Evolutionary conservation across 2,329 filamentous ascomycete species (phyloP).

Genomic region (Talaromyces sp.): DNA sequence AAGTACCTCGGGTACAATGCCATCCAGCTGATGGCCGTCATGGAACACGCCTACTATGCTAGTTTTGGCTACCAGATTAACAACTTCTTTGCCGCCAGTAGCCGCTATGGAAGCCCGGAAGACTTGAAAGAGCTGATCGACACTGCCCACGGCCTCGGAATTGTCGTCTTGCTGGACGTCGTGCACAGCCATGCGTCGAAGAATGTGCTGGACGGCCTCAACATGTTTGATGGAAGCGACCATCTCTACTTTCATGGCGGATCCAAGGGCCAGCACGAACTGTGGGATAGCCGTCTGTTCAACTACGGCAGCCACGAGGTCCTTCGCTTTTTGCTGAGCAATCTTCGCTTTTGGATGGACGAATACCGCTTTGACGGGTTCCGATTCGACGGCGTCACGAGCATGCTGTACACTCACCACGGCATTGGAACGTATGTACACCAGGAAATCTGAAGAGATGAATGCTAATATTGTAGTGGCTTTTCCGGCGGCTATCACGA

Average conservation of each 20-base stretch:
- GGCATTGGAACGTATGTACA: conserved; percentile 84
- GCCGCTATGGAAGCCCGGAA: conserved; percentile 87
- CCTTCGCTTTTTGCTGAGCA: conserved; percentile 89
- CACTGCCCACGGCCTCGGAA: conserved; percentile 83
- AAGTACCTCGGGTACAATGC: conserved; percentile 89
- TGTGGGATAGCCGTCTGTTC: conserved; percentile 95
- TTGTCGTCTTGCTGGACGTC: conserved; percentile 87
- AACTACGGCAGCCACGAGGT: conserved; percentile 97
- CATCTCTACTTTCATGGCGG: conserved; percentile 95
- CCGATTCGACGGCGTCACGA: conserved; percentile 95
- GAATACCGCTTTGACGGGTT: conserved; percentile 96
- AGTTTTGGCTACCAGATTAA: conserved; percentile 99
- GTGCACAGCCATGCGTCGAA: conserved; percentile 98
- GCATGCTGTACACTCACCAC: conserved; percentile 95
- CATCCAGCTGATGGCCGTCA: conserved; percentile 97
- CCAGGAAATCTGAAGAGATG: background rate
- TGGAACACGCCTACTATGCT: conserved; percentile 99
- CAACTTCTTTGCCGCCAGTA: conserved; percentile 97
- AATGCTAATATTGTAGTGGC: conserved; percentile 51
- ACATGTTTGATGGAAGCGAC: conserved; percentile 92
- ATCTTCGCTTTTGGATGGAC: conserved; percentile 98
- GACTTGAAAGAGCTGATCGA: conserved; percentile 96
- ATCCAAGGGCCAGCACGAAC: conserved; percentile 75
- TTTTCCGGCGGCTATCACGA: conserved; percentile 98
- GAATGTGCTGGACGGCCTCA: conserved; percentile 91